Base-by-base conservation (phyloP, 2,329 filamentous ascomycete genomes). In the Diaporthe citrichinensis region DNA sequence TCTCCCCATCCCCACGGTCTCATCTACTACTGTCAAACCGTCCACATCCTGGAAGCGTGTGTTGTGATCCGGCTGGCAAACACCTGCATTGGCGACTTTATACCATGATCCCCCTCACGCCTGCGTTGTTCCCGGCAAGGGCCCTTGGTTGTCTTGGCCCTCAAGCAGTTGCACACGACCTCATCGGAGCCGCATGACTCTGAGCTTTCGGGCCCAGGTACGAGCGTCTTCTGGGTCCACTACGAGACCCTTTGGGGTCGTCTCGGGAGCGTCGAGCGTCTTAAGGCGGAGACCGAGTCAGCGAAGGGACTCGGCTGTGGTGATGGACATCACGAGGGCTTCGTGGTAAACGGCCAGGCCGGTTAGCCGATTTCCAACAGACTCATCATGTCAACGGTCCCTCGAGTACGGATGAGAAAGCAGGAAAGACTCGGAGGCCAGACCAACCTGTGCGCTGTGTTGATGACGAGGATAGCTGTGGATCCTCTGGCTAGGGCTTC, bases 341-440 rank as follows among this genome's bases (percentile, higher is more conserved):
- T 20, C 46, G 7, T 12, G 10, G 14, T 2, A 4, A 1, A 28
- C 1, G 12, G n/a, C 23, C 9, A 39, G 15, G 9, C 28, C 8
- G n/a, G 15, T 15, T 28, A 9, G 46, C n/a, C 7, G 28, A 20
- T 53, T 0, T 20, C 4, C 14, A 28, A 8, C 46, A 53, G 3
- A 8, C 7, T 1, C 1, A 20, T 14, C 53, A 28, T 2, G 23
- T 23, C 31, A 3, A 20, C 15, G 14, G 15, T 0, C 7, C 1
- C 2, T 39, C n/a, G 17, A 9, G 8, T 25, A 7, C n/a, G 9
- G 39, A 25, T 28, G 8, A 46, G 1, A 5, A 4, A 4, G 41
- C 25, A n/a, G 0, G 9, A 8, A 1, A 10, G 3, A 0, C 6
- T 15, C 17, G 28, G 15, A 31, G 8, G n/a, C 17, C 25, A 28